phyloP scores from a whole-genome alignment of 2,329 filamentous ascomycete species.

The Fusarium equiseti region DNA sequence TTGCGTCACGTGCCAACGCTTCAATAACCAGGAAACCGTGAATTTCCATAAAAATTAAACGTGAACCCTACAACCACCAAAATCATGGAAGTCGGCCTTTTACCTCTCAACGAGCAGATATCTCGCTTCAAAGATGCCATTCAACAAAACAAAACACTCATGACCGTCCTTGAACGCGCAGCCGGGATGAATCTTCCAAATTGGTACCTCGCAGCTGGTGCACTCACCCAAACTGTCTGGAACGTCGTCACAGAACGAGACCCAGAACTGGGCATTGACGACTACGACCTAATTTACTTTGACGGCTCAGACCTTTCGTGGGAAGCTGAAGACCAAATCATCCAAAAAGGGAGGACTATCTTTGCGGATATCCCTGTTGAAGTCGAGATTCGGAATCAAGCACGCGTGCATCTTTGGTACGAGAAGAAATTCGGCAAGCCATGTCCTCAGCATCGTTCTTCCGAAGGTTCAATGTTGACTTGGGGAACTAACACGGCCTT shows the following conservation, averaged over 20 bases:
- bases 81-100: slow-evolving; percentile 35
- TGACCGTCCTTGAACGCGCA: slow-evolving; percentile 46
- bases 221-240: slow-evolving; percentile 56
- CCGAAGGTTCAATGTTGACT: slow-evolving; percentile 51
- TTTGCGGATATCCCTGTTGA: slow-evolving; percentile 50
- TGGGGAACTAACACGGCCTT: slow-evolving; percentile 55
- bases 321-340: slow-evolving; percentile 53
- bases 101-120: slow-evolving; percentile 48
- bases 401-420: slow-evolving; percentile 56
- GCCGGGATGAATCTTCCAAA: slow-evolving; percentile 47
- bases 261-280: slow-evolving; percentile 51
- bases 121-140: slow-evolving; percentile 41
- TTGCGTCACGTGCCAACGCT: slow-evolving; percentile 11
- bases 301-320: slow-evolving; percentile 52
- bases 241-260: slow-evolving; percentile 48
- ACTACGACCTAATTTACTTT: slow-evolving; percentile 55
- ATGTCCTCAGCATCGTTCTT: slow-evolving; percentile 49
- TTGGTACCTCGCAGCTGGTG: slow-evolving; percentile 54
- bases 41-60: slow-evolving; percentile 4
- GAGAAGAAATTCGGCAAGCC: slow-evolving; percentile 48
- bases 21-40: neutral
- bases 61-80: neutral
- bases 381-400: slow-evolving; percentile 56
- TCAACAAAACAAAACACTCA: slow-evolving; percentile 47
- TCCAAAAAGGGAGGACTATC: slow-evolving; percentile 47